Evolutionary conservation across 345 rosid genomes (phyloP).

Genomic region (Eucalyptus grandis): DNA sequence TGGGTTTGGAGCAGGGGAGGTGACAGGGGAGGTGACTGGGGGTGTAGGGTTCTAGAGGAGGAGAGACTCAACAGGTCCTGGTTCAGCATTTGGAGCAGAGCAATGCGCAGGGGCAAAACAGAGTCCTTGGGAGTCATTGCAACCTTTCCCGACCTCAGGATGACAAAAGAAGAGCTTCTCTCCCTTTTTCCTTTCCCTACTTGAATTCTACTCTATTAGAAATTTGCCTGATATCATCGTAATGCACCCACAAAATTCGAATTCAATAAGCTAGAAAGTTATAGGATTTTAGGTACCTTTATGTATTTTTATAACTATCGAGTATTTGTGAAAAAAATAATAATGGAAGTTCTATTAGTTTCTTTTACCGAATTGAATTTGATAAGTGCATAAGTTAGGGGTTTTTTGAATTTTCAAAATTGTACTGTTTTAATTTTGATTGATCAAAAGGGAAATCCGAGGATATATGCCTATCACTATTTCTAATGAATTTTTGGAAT

Average conservation of each 20-base stretch:
- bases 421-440: neutral
- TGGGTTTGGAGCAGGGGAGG: neutral
- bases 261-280: accelerated
- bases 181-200: neutral
- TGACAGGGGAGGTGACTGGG: conserved; percentile 8
- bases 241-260: neutral
- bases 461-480: no score
- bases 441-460: neutral
- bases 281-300: neutral
- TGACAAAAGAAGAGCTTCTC: no score
- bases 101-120: neutral
- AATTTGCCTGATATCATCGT: neutral
- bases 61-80: conserved; percentile 14
- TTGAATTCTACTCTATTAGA: neutral
- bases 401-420: neutral
- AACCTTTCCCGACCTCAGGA: no score
- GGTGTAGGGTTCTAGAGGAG: conserved; percentile 67
- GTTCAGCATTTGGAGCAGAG: conserved; percentile 12
- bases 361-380: neutral
- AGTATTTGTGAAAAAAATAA: no score
- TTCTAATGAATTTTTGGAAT: no score
- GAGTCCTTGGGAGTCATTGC: neutral
- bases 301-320: neutral
- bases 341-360: neutral
- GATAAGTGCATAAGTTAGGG: neutral